Evolutionary conservation across 805 yeast species (phyloP), one percentile per base, ranked within the genome.

Genomic region (Candida ficus): DNA sequence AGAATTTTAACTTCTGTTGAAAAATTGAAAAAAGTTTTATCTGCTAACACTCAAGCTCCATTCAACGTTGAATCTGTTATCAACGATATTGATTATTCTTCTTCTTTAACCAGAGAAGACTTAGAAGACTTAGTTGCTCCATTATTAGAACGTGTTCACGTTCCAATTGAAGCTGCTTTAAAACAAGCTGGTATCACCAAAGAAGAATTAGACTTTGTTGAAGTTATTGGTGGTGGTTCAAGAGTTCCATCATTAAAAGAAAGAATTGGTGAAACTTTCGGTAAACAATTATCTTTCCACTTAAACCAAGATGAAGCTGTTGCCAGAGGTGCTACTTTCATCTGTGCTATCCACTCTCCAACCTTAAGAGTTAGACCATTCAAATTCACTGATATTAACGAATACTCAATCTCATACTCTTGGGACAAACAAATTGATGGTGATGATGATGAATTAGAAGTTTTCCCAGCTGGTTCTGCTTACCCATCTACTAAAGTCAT

Each of bases 221-320:
- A 93, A 73, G 80, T 93, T 46, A 83, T 93, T 62, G 99, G 99
- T 72, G 99, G 99, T 56, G 85, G 95, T 64, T 86, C 97, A 54
- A 89, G 99, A 77, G 95, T 93, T 52, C 99, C 99, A 63, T 70
- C 85, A 41, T 73, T 93, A 63, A 93, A 93, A 77, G 76, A 81
- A 54, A 83, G 77, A 61, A 75, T 93, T 55, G 54, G 83, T 54
- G 85, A 82, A 61, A 73, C 85, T 51, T 88, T 93, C 63, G 86
- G 86, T 64, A 85, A 85, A 71, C 82, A 72, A 57, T 74, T 93
- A 62, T 86, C 96, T 30, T 84, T 85, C 74, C 95, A 98, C 55
- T 79, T 95, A 70, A 93, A 93, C 78, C 97, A 90, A 73, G 99
- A 93, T 64, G 99, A 93, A 76, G 96, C 99, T 49, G 84, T 91